Base-by-base conservation (phyloP, 192 early-diverging fungal genomes). In the Tieghemiomyces parasiticus region DNA sequence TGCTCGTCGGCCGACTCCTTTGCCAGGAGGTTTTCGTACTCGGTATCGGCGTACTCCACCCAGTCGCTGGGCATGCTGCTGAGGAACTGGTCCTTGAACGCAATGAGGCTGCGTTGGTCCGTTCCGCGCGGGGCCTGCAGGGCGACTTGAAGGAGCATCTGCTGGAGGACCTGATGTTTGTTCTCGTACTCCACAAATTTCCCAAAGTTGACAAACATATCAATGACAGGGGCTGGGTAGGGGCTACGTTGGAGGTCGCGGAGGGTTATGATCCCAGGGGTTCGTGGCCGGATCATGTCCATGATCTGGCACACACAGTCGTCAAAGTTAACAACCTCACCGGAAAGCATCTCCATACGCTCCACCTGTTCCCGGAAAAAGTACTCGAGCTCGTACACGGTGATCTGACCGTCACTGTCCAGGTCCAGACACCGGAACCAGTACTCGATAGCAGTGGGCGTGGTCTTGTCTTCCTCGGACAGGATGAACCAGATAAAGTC, bases 361-460 rank as follows among this genome's bases (percentile, higher is more conserved):
- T 71, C 71, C 52, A 74, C 70, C 68, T 94, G 91, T 65, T 97
- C 89, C 46, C 86, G 81, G 68, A 80, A 97, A 64, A 93, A 89
- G 53, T 85, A 76, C 46, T 82, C 73, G 3, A 97, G 67, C 65
- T 97, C 94, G 63, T 88, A 86, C n/a, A 87, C 75, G 25, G 83
- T 80, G 16, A 97, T 69, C 2, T 84, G 63, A 16, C 94, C 94
- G 67, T 95, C 91, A 10, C 85, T 86, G 66, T 97, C 92, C 16
- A 84, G 65, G 66, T 97, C 94, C 68, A 97, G 74, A 60, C 88
- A 91, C 58, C 90, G 78, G 75, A 97, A 97, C 92, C 92, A 94
- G 71, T 85, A 85, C 63, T 83, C 89, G 60, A 82, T 70, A 19
- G 70, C 75, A 14, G 78, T 73, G 20, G 71, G 71, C 2, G 69